phyloP scores from a whole-genome alignment of 2,329 filamentous ascomycete genomes.

The Colletotrichum acutatum region DNA sequence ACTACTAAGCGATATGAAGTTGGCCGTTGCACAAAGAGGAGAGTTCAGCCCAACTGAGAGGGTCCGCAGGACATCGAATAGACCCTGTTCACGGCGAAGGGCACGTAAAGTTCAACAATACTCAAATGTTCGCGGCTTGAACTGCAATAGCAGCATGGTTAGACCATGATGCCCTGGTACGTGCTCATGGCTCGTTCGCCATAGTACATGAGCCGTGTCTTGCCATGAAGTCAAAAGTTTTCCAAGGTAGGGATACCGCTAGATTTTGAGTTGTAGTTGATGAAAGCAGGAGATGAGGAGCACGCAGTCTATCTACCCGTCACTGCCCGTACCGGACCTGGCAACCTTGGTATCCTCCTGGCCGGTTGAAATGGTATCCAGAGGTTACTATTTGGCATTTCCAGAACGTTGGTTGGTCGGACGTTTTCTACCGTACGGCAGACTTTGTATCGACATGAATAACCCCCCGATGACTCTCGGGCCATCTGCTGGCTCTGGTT shows the following conservation, averaged over 20 bases:
- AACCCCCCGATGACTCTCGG: not conserved
- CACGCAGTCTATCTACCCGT: not conserved
- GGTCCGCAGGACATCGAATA: not conserved
- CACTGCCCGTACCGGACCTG: not conserved
- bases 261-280: not conserved
- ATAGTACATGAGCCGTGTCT: not conserved
- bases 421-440: not conserved
- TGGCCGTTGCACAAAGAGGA: not conserved
- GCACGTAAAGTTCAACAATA: slow-evolving; percentile 4
- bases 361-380: not conserved
- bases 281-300: not conserved
- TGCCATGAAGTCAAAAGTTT: slow-evolving; percentile 3
- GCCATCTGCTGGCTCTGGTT: slow-evolving; percentile 5
- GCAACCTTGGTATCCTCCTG: not conserved
- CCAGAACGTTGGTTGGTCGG: not conserved
- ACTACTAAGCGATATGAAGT: not conserved
- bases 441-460: slow-evolving; percentile 8
- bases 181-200: slow-evolving; percentile 11
- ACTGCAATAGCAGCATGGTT: slow-evolving; percentile 15
- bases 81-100: not conserved
- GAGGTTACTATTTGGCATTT: not conserved
- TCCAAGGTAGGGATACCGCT: not conserved
- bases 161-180: slow-evolving; percentile 7
- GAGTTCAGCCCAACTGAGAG: not conserved
- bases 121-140: slow-evolving; percentile 21